A percentile compares a stretch with the other conserved stretches of the same genome.
These are phyloP conservation scores for Cryptococcus hybrid DNA, from an alignment of 1,284 basidiomycete species.

Conservation along the genomic window DNA sequence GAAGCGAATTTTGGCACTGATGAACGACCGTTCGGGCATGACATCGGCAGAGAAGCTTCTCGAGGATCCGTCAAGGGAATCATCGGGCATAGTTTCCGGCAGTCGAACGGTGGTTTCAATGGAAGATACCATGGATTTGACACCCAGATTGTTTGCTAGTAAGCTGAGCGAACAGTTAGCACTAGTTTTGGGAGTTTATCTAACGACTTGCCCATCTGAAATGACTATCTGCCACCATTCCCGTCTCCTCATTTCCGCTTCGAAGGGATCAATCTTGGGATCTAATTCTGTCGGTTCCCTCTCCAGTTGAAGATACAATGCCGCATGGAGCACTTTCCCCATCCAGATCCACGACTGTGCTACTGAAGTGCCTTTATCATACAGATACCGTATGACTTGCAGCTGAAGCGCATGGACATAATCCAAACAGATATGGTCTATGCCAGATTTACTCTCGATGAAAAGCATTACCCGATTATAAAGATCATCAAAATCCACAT, in stretches of 20 bases:
- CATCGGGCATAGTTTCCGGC: background rate
- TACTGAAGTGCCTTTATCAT: background rate
- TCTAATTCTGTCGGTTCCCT: slow-evolving; percentile 3
- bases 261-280: background rate
- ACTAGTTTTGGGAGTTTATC: background rate
- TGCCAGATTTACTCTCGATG: slow-evolving; percentile 2
- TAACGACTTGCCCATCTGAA: slow-evolving; percentile 4
- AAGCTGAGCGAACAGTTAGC: too few relatives aligned
- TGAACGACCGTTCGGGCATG: background rate
- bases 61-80: background rate
- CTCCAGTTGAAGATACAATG: slow-evolving; percentile 2
- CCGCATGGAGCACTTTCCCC: background rate
- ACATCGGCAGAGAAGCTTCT: background rate
- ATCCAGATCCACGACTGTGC: background rate
- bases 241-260: slow-evolving; percentile 8
- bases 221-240: slow-evolving; percentile 2
- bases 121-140: background rate
- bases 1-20: background rate
- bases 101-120: background rate
- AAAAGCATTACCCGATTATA: slow-evolving; percentile 1
- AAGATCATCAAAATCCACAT: background rate
- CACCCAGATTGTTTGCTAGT: too few relatives aligned
- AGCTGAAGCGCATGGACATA: slow-evolving; percentile 6
- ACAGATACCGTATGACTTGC: background rate
- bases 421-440: background rate